Evolutionary conservation across 2,329 filamentous ascomycete genomes (phyloP).

Genomic region (Botryotinia globosa): DNA sequence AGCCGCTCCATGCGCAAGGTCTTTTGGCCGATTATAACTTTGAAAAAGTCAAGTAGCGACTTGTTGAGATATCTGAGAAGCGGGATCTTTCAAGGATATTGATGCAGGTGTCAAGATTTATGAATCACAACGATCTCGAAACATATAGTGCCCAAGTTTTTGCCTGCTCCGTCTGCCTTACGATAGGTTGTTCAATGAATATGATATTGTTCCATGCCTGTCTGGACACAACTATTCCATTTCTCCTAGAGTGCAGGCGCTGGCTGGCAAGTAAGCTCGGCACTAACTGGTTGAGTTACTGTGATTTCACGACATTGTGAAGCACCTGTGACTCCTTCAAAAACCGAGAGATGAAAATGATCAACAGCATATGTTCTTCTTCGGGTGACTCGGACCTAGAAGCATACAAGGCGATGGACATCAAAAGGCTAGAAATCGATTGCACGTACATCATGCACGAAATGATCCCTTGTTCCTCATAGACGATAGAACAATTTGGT

Average conservation of each 20-base stretch:
- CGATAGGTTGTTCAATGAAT: neutral
- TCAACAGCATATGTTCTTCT: slow-evolving; percentile 9
- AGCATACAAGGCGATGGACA: neutral
- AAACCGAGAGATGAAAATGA: slow-evolving; percentile 6
- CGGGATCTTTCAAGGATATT: neutral
- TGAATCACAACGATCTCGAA: neutral
- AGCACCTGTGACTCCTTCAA: slow-evolving; percentile 10
- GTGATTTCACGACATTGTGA: neutral
- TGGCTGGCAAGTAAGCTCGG: slow-evolving; percentile 6
- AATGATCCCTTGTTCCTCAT: neutral
- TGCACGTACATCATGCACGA: slow-evolving; percentile 1
- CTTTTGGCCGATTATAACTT: neutral
- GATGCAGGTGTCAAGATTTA: neutral
- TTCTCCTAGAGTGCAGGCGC: slow-evolving; percentile 4
- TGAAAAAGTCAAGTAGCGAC: neutral
- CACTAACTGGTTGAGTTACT: slow-evolving; percentile 1
- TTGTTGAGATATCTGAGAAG: neutral
- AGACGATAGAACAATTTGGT: neutral
- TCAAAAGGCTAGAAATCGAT: slow-evolving; percentile 4
- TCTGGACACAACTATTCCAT: neutral
- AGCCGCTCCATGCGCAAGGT: neutral
- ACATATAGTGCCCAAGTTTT: neutral
- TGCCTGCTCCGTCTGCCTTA: neutral
- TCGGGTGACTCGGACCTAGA: slow-evolving; percentile 11
- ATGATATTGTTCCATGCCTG: neutral